phyloP scores from a whole-genome alignment of 2,329 filamentous ascomycete genomes.

The Penicillium palitans region DNA sequence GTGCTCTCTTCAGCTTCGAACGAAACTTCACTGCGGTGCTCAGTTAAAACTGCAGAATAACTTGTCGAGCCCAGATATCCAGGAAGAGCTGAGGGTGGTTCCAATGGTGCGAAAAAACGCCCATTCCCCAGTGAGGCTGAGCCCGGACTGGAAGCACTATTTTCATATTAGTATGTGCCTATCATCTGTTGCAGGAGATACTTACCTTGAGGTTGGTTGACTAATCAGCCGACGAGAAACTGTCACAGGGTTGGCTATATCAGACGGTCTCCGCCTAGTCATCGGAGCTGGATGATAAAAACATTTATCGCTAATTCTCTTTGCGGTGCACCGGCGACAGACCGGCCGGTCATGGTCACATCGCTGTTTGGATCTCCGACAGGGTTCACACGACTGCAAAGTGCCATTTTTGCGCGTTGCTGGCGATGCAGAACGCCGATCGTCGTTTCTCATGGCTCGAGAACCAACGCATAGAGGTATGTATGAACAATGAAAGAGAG shows the following conservation, averaged over 20 bases:
- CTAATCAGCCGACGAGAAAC: slow-evolving; percentile 20
- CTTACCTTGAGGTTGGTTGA: slow-evolving; percentile 29
- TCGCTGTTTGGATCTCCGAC: slow-evolving; percentile 40
- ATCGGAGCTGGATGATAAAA: slow-evolving; percentile 44
- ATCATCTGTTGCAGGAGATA: background rate
- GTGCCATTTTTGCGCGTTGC: slow-evolving; percentile 40
- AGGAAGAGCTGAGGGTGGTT: slow-evolving; percentile 30
- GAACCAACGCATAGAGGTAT: background rate
- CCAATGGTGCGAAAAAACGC: slow-evolving; percentile 24
- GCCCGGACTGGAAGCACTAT: slow-evolving; percentile 28
- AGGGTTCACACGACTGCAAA: slow-evolving; percentile 41
- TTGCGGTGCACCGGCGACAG: slow-evolving; percentile 35
- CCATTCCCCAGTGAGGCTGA: slow-evolving; percentile 23
- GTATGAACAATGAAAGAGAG: background rate
- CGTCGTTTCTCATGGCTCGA: slow-evolving; percentile 20
- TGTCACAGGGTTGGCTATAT: slow-evolving; percentile 10
- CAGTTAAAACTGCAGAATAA: slow-evolving; percentile 36
- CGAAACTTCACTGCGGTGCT: slow-evolving; percentile 36
- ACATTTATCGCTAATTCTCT: slow-evolving; percentile 33
- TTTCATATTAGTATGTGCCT: slow-evolving; percentile 3
- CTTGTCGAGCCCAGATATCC: slow-evolving; percentile 40
- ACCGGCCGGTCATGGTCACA: slow-evolving; percentile 39
- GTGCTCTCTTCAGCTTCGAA: slow-evolving; percentile 31
- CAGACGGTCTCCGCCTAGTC: slow-evolving; percentile 31
- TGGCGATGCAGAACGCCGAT: slow-evolving; percentile 25